Base-by-base conservation (phyloP, 2,329 filamentous ascomycete species). In the Fusarium floridanum region DNA sequence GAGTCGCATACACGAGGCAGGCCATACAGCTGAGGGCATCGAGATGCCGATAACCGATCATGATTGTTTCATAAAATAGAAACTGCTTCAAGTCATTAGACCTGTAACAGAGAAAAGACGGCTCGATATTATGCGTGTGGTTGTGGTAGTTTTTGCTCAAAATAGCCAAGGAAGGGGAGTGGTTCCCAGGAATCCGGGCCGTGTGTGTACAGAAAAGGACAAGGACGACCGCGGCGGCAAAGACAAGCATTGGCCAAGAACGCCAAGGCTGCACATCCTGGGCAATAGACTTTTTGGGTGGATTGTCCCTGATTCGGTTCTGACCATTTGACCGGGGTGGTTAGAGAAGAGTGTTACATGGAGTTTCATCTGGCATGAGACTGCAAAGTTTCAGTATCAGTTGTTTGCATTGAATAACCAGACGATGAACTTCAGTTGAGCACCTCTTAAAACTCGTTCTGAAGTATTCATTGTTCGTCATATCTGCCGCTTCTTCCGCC, bases 231-330 rank as follows among this genome's bases (percentile, higher is more conserved):
- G 34, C 5, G 59, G 55, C 55, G 32, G 55, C 55, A 60, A 43
- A 64, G 62, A 64, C 50, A 64, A 64, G 50, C 62, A 64, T 64
- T 64, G 36, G 62, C 62, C 62, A 64, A 64, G 62, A 36, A 34
- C 16, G 34, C 50, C 20, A 36, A n/a, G 61, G 34, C 36, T 32
- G 32, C 37, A 17, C 27, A 45, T 32, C 39, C 59, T 39, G 20
- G n/a, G 34, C 36, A 59, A 29, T 24, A 41, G 56, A 37, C 55
- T 37, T 27, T 27, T 48, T 27, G 14, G 27, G 10, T 17, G 4
- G 48, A 9, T 17, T 22, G 22, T 17, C 20, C 37, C 24, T 60
- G 59, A 61, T 45, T 59, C 16, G 29, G 20, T 39, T 39, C 34
- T 53, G 48, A 29, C 48, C 27, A 53, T 53, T 53, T 7, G 48